These are phyloP conservation scores for Pseudogymnoascus sp. DNA, from an alignment of 2,329 filamentous ascomycete genomes.

Conservation along the genomic window DNA sequence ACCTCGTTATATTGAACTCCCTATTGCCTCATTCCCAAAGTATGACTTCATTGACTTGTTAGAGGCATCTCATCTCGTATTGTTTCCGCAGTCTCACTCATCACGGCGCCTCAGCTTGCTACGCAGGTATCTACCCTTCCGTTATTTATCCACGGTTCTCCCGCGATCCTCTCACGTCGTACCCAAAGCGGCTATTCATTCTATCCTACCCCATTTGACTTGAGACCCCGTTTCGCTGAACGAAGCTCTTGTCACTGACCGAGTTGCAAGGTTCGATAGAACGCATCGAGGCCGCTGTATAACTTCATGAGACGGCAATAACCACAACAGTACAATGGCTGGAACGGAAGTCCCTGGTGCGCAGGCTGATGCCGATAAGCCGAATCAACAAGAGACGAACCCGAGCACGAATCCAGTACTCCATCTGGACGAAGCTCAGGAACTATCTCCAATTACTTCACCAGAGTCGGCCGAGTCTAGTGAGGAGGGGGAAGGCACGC, in stretches of 20 bases:
- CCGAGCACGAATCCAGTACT: slow-evolving; percentile 17
- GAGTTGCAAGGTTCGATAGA: not conserved
- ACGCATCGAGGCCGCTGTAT: not conserved
- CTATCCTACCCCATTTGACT: not conserved
- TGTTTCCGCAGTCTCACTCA: not conserved
- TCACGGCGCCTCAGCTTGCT: slow-evolving; percentile 3
- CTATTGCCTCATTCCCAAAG: not conserved
- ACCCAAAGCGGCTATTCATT: not conserved
- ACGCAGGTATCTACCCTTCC: slow-evolving; percentile 2
- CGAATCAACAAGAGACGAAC: slow-evolving; percentile 18
- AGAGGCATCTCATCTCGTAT: not conserved
- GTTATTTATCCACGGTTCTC: not conserved
- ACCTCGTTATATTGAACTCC: not conserved
- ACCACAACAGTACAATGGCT: slow-evolving; percentile 2
- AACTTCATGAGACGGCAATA: not conserved
- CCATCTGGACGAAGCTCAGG: slow-evolving; percentile 28
- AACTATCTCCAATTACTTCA: slow-evolving; percentile 8
- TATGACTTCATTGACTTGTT: slow-evolving; percentile 5
- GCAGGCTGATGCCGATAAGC: not conserved
- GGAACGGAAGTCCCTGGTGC: not conserved
- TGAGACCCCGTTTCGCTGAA: not conserved
- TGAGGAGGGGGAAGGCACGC: slow-evolving; percentile 23
- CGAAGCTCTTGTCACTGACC: not conserved
- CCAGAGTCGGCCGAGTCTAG: slow-evolving; percentile 20
- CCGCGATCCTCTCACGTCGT: not conserved